A percentile compares a stretch with the other conserved stretches of the same genome.
Conservation (phyloP, 2,329 filamentous ascomycete species). For the Botrytis galanthina region DNA sequence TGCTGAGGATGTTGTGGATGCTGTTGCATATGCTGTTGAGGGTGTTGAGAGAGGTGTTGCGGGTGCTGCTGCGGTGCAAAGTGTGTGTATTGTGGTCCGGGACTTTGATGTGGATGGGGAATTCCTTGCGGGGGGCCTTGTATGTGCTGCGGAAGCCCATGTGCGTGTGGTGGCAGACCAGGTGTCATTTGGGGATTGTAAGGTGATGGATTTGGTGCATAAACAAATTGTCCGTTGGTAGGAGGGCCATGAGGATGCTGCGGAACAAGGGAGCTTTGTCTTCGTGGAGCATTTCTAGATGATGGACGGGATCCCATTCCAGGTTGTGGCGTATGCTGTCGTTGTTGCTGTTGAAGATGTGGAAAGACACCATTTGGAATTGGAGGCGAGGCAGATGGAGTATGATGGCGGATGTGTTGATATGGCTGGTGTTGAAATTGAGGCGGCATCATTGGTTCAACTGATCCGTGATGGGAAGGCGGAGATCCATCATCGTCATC, state of each 20-base stretch:
- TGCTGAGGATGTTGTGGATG: slow-evolving; percentile 47
- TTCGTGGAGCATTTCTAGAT: slow-evolving; percentile 76
- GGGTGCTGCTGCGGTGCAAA: slow-evolving; percentile 38
- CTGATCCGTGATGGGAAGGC: slow-evolving; percentile 45
- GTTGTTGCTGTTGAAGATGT: slow-evolving; percentile 47
- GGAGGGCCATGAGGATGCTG: slow-evolving; percentile 57
- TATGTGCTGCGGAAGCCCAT: slow-evolving; percentile 35
- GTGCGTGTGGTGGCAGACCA: slow-evolving; percentile 43
- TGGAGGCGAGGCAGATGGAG: slow-evolving; percentile 84
- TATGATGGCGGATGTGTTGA: slow-evolving; percentile 76
- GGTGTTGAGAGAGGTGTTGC: slow-evolving; percentile 36
- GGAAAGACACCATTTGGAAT: slow-evolving; percentile 55
- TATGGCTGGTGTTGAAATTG: slow-evolving; percentile 72
- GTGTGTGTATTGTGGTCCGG: slow-evolving; percentile 44
- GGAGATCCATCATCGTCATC: slow-evolving; percentile 69
- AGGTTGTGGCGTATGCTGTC: slow-evolving; percentile 80
- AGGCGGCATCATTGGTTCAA: slow-evolving; percentile 61
- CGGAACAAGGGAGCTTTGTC: slow-evolving; percentile 69
- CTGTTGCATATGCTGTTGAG: slow-evolving; percentile 43
- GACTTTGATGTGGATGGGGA: slow-evolving; percentile 38
- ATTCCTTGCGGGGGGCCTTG: slow-evolving; percentile 23
- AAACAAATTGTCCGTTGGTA: slow-evolving; percentile 69
- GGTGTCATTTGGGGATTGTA: slow-evolving; percentile 64
- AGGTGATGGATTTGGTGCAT: slow-evolving; percentile 81
- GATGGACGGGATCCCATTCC: slow-evolving; percentile 71